Conservation (phyloP, 176 grass and related monocot genomes). For the Eragrostis curvula region DNA sequence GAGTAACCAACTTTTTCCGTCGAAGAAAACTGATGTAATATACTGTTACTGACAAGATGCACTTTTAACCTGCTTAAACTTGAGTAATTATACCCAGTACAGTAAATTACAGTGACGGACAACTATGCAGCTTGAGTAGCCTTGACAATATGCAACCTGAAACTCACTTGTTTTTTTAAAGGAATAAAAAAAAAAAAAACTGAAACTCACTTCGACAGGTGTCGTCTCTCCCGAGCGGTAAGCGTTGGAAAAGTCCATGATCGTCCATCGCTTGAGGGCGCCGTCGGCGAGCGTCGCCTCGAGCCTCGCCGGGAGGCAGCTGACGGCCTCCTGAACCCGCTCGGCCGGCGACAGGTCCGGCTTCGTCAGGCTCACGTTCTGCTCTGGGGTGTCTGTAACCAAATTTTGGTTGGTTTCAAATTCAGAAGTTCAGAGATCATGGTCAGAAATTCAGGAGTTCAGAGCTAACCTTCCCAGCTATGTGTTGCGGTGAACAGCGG, state of each 20-base stretch:
- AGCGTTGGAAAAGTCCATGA: conserved; percentile 69
- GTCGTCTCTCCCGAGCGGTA: conserved; percentile 79
- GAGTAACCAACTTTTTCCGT: neutral
- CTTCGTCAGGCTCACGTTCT: conserved; percentile 70
- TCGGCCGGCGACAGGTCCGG: conserved; percentile 58
- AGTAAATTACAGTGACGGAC: neutral
- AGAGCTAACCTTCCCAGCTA: conserved; percentile 70
- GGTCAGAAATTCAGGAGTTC: neutral
- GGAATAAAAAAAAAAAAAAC: no score
- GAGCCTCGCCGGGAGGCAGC: conserved; percentile 63
- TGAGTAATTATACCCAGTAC: neutral
- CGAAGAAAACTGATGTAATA: no score
- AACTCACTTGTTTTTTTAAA: no score
- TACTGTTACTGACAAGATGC: neutral
- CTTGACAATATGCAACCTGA: no score
- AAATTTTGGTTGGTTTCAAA: neutral
- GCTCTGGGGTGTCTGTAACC: conserved; percentile 69
- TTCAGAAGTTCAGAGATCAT: conserved; percentile 23
- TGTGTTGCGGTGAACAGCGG: conserved; percentile 74
- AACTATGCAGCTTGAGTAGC: no score
- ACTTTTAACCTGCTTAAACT: neutral
- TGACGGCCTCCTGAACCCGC: conserved; percentile 62
- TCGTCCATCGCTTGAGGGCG: conserved; percentile 67
- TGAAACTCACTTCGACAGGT: conserved; percentile 64
- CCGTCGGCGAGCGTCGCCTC: conserved; percentile 35